Base-by-base conservation (phyloP, 106 monocot species). In the Chionographis japonica region DNA sequence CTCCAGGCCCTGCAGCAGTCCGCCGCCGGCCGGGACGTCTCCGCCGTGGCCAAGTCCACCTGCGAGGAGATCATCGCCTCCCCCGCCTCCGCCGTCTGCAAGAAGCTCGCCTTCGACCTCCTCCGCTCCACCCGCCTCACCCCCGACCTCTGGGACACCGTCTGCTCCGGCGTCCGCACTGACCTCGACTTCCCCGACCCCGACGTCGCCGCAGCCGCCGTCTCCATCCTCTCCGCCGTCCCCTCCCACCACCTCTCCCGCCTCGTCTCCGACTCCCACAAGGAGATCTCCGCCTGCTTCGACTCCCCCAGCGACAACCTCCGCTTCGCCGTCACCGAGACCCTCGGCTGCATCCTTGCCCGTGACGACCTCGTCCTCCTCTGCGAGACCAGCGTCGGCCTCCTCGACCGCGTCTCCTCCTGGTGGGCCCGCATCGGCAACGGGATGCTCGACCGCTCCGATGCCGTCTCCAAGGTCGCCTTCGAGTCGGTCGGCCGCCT, bases 101-200 rank as follows among this genome's bases (percentile, higher is more conserved):
- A 97, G 85, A 89, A 90, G 80, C 97, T 97, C 71, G 92, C 97
- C 42, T 86, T 97, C 85, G 97, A 97, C 71, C 97, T 97, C 68
- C 68, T 97, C 71, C 92, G 97, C 39, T 80, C 84, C 67, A 87
- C 84, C 36, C 92, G 84, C 66, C 84, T 97, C 74, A 79, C 97
- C 17, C 79, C 86, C 40, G 97, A 97, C 62, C 92, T 92, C 72
- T 92, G 86, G 84, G 89, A 89, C 77, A 74, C 72, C 52, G 82
- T 84, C 75, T 72, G 71, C 68, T 58, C 84, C 63, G 75, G 79
- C 50, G 68, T 97, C 72, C 86, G 87, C 54, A 71, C 92, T 63
- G 97, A 97, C 67, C 92, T 97, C 65, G 82, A 76, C 68, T 97
- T 97, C 72, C 97, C 92, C n/a, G 97, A 97, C 54, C 89, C 97